Percentiles rank a stretch among this genome's conserved stretches.
These are phyloP conservation scores for Aureobasidium melanogenum DNA, from an alignment of 2,329 filamentous ascomycete genomes.

Conservation along the genomic window DNA sequence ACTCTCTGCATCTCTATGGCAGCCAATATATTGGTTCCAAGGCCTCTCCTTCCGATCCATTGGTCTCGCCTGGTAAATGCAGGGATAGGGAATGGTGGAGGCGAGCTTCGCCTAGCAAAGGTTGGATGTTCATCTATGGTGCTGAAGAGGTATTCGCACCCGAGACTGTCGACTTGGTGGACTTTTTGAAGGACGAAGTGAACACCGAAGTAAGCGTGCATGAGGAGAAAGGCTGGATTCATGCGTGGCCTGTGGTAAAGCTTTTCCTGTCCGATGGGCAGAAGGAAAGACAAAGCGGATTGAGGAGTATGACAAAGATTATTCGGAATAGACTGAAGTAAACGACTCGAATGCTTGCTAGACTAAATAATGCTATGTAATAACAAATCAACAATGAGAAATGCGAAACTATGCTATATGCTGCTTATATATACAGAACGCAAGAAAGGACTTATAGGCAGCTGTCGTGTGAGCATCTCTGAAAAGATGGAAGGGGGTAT, in stretches of 20 bases:
- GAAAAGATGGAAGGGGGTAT: not conserved
- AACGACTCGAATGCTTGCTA: not conserved
- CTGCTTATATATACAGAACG: not conserved
- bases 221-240: conserved; percentile 59
- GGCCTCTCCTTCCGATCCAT: conserved; percentile 42
- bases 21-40: conserved; percentile 55
- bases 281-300: conserved; percentile 38
- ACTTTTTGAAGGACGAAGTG: conserved; percentile 42
- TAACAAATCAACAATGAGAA: not conserved
- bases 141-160: conserved; percentile 69
- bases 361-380: not conserved
- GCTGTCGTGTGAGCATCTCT: not conserved
- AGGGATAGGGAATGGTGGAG: conserved; percentile 58
- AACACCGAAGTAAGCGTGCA: conserved; percentile 48
- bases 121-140: conserved; percentile 64
- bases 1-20: conserved; percentile 60
- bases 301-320: conserved; percentile 35
- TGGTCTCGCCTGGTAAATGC: conserved; percentile 64
- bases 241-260: conserved; percentile 72
- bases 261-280: conserved; percentile 45
- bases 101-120: conserved; percentile 54
- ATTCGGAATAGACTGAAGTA: conserved; percentile 22
- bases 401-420: not conserved
- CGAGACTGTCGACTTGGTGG: conserved; percentile 56
- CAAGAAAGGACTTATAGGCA: not conserved